phyloP scores from a whole-genome alignment of 495 filamentous ascomycete species.

The Penicillium tannophilum region DNA sequence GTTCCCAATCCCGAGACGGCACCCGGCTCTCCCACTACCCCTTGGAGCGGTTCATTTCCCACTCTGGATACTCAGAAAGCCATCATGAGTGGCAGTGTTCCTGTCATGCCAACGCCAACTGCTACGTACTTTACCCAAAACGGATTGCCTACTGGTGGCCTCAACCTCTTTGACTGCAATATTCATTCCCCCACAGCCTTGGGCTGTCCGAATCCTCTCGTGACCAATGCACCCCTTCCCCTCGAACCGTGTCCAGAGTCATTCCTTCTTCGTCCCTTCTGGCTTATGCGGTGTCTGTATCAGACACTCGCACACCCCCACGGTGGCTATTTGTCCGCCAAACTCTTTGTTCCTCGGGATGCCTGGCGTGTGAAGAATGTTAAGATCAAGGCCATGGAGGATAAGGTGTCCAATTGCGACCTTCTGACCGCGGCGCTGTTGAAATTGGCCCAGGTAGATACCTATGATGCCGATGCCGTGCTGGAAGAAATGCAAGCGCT shows the following conservation, averaged over 20 bases:
- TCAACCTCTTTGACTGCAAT: slow-evolving; percentile 83
- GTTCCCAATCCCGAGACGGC: slow-evolving; percentile 68
- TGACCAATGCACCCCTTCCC: slow-evolving; percentile 63
- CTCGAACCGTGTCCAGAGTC: slow-evolving; percentile 92
- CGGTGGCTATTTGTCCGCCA: slow-evolving; percentile 88
- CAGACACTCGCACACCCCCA: slow-evolving; percentile 90
- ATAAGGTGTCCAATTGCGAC: slow-evolving; percentile 94
- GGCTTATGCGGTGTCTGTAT: slow-evolving; percentile 92
- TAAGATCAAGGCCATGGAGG: slow-evolving; percentile 85
- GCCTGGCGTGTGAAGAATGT: slow-evolving; percentile 94
- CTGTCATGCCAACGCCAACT: slow-evolving; percentile 71
- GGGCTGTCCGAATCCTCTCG: slow-evolving; percentile 63
- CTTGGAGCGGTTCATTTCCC: slow-evolving; percentile 67
- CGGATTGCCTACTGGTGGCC: slow-evolving; percentile 62
- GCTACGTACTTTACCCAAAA: slow-evolving; percentile 56
- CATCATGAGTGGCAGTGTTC: slow-evolving; percentile 51
- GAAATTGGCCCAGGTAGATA: slow-evolving; percentile 81
- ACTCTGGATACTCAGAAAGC: slow-evolving; percentile 51
- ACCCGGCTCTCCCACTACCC: slow-evolving; percentile 73
- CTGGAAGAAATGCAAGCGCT: slow-evolving; percentile 95
- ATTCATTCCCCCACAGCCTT: slow-evolving; percentile 74
- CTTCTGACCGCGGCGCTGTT: slow-evolving; percentile 85
- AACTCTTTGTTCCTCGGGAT: slow-evolving; percentile 87
- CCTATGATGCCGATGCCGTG: slow-evolving; percentile 84
- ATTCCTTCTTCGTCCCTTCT: slow-evolving; percentile 84